Evolutionary conservation across 805 yeast species (phyloP).

Genomic region (Candida anglica): DNA sequence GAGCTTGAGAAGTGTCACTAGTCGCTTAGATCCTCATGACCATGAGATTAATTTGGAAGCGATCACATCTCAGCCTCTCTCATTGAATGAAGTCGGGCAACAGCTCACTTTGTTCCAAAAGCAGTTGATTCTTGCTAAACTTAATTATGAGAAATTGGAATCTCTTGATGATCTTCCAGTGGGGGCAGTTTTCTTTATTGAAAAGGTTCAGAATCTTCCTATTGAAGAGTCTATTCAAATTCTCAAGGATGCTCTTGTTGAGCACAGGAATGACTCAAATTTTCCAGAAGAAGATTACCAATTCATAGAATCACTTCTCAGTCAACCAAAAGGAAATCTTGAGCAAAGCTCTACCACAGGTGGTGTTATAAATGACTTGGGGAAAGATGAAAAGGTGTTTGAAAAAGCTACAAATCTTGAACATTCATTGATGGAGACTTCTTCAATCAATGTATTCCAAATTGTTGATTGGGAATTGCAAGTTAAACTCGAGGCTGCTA

Average conservation of each 20-base stretch:
- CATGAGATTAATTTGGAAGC: conserved; percentile 13
- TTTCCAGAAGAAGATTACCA: conserved; percentile 25
- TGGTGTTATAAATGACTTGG: too few species aligned
- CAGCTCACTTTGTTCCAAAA: conserved; percentile 22
- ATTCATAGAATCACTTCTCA: conserved; percentile 17
- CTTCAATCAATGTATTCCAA: background rate
- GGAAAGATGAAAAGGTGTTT: too few species aligned
- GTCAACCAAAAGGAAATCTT: too few species aligned
- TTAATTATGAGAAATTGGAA: conserved; percentile 21
- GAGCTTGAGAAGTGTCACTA: conserved; percentile 3
- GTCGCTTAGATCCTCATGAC: conserved; percentile 6
- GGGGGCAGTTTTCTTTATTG: conserved; percentile 24
- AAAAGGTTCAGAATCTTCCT: conserved; percentile 21
- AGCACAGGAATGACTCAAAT: conserved; percentile 29
- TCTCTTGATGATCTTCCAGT: conserved; percentile 25
- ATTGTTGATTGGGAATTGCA: conserved; percentile 19
- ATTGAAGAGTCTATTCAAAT: conserved; percentile 20
- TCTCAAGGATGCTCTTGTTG: conserved; percentile 22
- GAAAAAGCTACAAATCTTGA: too few species aligned
- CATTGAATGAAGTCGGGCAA: conserved; percentile 21
- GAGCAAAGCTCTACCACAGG: too few species aligned
- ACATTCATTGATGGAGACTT: conserved; percentile 1
- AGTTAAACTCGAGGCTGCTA: conserved; percentile 37
- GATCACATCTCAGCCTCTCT: conserved; percentile 16
- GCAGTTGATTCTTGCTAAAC: conserved; percentile 19